Percentiles rank a stretch among this genome's conserved stretches.
phyloP scores from a whole-genome alignment of 345 rosid genomes.

The Syzygium oleosum region DNA sequence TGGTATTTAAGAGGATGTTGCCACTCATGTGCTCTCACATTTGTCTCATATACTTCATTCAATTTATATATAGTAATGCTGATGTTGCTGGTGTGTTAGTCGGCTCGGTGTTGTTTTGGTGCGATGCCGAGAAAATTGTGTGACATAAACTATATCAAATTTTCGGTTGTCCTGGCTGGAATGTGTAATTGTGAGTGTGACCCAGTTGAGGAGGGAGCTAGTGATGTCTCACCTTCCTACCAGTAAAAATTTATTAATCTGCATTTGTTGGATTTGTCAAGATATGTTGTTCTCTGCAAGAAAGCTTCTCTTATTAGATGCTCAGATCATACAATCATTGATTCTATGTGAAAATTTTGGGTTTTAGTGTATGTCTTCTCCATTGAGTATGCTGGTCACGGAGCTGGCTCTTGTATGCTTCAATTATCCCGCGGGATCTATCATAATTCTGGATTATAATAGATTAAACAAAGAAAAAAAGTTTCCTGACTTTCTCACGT shows the following conservation, averaged over 20 bases:
- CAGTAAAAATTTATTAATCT: background rate
- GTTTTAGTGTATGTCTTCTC: background rate
- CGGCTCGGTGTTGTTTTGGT: background rate
- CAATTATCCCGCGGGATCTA: background rate
- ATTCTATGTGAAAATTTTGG: background rate
- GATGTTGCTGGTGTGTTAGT: background rate
- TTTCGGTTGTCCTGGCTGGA: background rate
- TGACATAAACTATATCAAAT: background rate
- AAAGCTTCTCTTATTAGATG: background rate
- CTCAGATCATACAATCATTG: background rate
- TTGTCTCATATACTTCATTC: background rate
- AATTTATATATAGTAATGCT: background rate
- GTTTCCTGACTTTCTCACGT: background rate
- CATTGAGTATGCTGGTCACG: background rate
- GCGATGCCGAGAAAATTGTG: background rate
- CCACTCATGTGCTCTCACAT: background rate
- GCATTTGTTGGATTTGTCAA: background rate
- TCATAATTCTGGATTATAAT: background rate
- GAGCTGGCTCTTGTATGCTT: background rate
- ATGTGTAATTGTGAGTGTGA: conserved; percentile 3
- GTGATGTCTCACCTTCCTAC: conserved; percentile 7
- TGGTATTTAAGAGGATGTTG: background rate
- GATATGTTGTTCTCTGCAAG: background rate
- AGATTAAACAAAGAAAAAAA: background rate
- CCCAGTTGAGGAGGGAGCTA: conserved; percentile 4